Evolutionary conservation across 2,329 filamentous ascomycete genomes (phyloP), one percentile per base, ranked within the genome.

Genomic region (Mycosphaerelloides madeirae): DNA sequence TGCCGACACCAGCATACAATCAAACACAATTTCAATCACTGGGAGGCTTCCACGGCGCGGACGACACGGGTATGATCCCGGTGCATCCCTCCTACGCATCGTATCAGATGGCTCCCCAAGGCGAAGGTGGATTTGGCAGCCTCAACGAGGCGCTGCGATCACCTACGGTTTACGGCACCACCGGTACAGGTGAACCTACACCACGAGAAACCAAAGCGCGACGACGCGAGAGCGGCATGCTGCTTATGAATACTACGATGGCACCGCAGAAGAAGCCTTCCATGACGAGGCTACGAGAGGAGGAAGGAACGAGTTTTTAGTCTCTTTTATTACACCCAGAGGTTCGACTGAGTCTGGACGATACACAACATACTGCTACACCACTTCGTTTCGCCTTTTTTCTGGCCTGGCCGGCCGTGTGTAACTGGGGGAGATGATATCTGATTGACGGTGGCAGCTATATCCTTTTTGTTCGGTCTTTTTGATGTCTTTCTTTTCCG

Each of bases 1-100:
- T 83, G n/a, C 78, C 81, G 6, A 83, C 80, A 0, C 80, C 80
- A 25, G 74, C 74, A 2, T 82, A 82, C 58, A 75, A 78, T 44
- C 78, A 81, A 53, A 75, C 73, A 8, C 70, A 70, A 22, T 64
- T 64, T 48, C 52, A 57, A 37, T 43, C 46, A 28, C 25, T 44
- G 6, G 46, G 43, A 22, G 44, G 31, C 29, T 28, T 15, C 13
- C 31, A 29, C 12, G 29, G 20, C 32, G 38, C 33, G 18, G 54
- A 51, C n/a, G 57, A 61, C 34, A 62, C 56, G 7, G 63, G 62
- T 37, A 59, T 62, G 49, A 59, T 58, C 3, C 60, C 60, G 2
- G 52, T 64, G 43, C 58, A 62, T 13, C 61, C 60, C 7, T 52
- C 52, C 9, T 60, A 62, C 36, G 49, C 48, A n/a, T 47, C 45